Conservation (phyloP, 306 rosid genomes). For the Ormosia emarginata region DNA sequence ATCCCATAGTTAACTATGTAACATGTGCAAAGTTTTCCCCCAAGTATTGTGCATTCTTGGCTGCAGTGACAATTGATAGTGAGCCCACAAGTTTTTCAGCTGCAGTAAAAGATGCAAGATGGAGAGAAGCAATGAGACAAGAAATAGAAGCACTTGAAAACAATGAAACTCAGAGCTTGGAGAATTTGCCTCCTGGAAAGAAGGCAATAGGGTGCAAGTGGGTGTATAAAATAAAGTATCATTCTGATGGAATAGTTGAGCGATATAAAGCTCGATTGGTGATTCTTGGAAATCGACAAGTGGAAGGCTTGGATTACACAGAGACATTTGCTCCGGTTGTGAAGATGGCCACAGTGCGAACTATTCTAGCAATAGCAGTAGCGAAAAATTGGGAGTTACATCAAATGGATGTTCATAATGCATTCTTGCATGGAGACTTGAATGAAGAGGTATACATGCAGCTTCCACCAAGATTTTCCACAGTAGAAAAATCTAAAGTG, state of each 20-base stretch:
- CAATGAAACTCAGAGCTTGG: background rate
- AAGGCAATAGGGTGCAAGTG: background rate
- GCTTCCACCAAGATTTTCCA: background rate
- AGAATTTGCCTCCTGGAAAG: background rate
- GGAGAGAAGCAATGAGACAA: background rate
- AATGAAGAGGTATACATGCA: background rate
- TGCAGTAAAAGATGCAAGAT: background rate
- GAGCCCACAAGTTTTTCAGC: background rate
- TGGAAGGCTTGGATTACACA: background rate
- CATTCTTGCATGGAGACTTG: background rate
- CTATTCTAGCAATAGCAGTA: background rate
- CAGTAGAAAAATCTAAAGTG: background rate
- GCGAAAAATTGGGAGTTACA: background rate
- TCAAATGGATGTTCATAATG: background rate
- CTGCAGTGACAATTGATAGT: background rate
- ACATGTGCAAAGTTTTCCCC: background rate
- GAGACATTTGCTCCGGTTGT: too few species aligned
- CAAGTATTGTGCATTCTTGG: background rate
- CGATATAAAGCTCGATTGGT: background rate
- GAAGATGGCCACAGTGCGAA: background rate
- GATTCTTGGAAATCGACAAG: background rate
- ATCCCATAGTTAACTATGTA: background rate
- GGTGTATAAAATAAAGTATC: background rate
- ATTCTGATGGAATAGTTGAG: background rate
- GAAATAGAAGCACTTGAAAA: background rate